Percentiles rank a stretch among this genome's conserved stretches.
Conservation (phyloP, 1,139 yeast genomes). For the Groenewaldozyma sp. region DNA sequence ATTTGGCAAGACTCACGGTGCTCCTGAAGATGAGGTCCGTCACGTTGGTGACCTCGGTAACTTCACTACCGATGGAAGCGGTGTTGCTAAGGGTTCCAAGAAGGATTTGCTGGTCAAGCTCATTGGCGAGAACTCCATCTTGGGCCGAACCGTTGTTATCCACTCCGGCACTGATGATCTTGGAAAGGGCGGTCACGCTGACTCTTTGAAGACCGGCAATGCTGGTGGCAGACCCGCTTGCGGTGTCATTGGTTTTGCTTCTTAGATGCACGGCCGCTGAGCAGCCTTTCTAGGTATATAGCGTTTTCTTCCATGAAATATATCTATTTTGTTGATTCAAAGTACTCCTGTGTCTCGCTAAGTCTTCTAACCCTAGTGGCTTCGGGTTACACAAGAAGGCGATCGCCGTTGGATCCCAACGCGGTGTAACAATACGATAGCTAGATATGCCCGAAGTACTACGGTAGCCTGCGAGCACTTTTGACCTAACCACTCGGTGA, state of each 20-base stretch:
- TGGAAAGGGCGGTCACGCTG: conserved; percentile 93
- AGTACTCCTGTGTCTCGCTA: too few relatives aligned
- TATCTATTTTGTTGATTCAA: too few relatives aligned
- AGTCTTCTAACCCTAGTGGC: too few relatives aligned
- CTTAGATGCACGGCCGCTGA: too few relatives aligned
- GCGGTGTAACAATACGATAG: too few relatives aligned
- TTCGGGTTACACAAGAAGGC: too few relatives aligned
- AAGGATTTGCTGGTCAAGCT: conserved; percentile 70
- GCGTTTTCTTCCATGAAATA: too few relatives aligned
- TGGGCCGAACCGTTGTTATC: conserved; percentile 94
- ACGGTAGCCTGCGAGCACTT: too few relatives aligned
- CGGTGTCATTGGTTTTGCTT: conserved; percentile 78
- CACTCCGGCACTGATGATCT: conserved; percentile 94
- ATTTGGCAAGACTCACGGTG: conserved; percentile 83
- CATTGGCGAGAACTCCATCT: conserved; percentile 73
- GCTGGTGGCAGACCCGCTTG: conserved; percentile 99
- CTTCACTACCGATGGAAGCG: conserved; percentile 73
- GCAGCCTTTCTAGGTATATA: too few relatives aligned
- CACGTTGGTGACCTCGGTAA: conserved; percentile 98
- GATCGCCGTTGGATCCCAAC: too few relatives aligned
- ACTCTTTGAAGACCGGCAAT: conserved; percentile 93
- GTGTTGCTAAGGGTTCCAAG: conserved; percentile 84
- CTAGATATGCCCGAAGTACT: too few relatives aligned
- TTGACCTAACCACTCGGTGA: too few relatives aligned
- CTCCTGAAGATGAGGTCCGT: conserved; percentile 80